Evolutionary conservation across 768 basidiomycete genomes (phyloP).

Genomic region (Calocybe indica): DNA sequence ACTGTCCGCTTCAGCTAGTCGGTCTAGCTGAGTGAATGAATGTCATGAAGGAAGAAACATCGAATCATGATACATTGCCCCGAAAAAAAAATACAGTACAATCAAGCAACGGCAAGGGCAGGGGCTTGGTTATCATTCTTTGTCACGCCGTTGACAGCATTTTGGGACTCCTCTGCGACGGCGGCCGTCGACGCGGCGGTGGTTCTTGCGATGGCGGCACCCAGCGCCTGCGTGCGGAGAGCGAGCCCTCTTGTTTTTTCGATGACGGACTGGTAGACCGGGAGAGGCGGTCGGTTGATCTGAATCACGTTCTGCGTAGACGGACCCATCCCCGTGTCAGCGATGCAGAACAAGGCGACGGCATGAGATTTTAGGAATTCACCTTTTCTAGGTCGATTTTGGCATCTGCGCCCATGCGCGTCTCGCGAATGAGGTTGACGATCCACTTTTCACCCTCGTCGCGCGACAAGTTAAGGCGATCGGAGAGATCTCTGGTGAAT

Average conservation of each 20-base stretch:
- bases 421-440: constrained; percentile 97
- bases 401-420: constrained; percentile 92
- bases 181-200: constrained; percentile 9
- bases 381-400: constrained; percentile 98
- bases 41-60: no score
- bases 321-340: no score
- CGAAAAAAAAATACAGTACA: constrained; percentile 3
- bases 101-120: constrained; percentile 18
- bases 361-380: constrained; percentile 5
- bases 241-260: constrained; percentile 93
- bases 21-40: no score
- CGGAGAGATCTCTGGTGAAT: constrained; percentile 72
- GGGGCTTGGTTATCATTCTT: constrained; percentile 13
- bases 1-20: no score
- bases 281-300: constrained; percentile 84
- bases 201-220: constrained; percentile 56
- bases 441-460: constrained; percentile 99
- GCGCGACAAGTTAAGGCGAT: constrained; percentile 85
- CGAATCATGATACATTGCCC: constrained; percentile 3
- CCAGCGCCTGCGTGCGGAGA: constrained; percentile 85
- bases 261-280: constrained; percentile 90
- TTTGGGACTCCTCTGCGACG: no score
- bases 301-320: constrained; percentile 81
- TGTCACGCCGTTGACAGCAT: constrained; percentile 2
- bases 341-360: no score